Evolutionary conservation across 1,139 yeast species (phyloP), one percentile per base, ranked within the genome.

Genomic region (Debaryomyces udenii): DNA sequence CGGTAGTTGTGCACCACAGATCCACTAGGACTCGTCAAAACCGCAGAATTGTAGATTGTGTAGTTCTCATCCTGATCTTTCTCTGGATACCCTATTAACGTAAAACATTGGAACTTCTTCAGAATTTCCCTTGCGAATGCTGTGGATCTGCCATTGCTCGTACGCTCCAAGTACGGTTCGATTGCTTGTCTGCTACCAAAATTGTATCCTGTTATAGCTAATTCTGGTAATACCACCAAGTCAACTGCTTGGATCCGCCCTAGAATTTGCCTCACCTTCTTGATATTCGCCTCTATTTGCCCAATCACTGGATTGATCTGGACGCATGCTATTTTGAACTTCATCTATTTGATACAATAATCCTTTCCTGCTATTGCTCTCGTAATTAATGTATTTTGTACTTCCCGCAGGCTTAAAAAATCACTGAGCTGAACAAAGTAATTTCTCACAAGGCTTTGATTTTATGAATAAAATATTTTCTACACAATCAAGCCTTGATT

Each of bases 1-100:
- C 95, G 69, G 58, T 91, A 90, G 56, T 86, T 84, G 56, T 77
- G 75, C 2, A 86, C 52, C 3, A 83, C 57, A 1, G 68, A 49
- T 0, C 96, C 96, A 2, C 56, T 43, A 0, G 84, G 82, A 27
- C 76, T 67, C 2, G 84, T 74, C 40, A 90, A 72, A 30, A 81
- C 68, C 1, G 94, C 93, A 6, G 95, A 78, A 61, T 91, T 91
- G 63, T 80, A 88, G 11, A 81, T 75, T 28, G 52, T 66, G 16
- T 57, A 52, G 2, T 55, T 47, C 4, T 50, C 41, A 2, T 47
- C 38, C 35, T 48, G 55, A 56, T 36, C 43, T 24, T 33, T 30
- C 35, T 90, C 96, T 0, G 97, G 97, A 56, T 86, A 88, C 15
- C 97, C 97, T 6, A 88, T 69, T 7, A 90, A 70, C 0, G 95